Conservation (phyloP, 1,284 basidiomycete genomes). For the Tylopilus orsonianus region DNA sequence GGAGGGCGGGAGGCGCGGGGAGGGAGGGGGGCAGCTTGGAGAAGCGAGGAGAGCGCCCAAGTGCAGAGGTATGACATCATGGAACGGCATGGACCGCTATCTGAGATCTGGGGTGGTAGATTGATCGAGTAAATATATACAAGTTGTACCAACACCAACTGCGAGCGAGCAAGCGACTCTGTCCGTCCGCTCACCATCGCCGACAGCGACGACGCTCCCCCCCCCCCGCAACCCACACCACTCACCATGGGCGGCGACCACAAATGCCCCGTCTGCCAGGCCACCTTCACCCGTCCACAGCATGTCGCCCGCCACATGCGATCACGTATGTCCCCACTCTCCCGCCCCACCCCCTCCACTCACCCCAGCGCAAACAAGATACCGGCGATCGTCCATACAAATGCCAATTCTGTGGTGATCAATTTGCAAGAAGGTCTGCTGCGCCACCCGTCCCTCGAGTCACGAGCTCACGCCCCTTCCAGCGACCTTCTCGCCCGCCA, state of each 20-base stretch:
- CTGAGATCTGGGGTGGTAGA: slow-evolving; percentile 36
- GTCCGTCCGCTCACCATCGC: slow-evolving; percentile 8
- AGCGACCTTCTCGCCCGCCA: slow-evolving; percentile 87
- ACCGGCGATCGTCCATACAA: slow-evolving; percentile 92
- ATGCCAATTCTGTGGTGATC: slow-evolving; percentile 85
- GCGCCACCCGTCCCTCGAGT: slow-evolving; percentile 1
- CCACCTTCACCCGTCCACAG: slow-evolving; percentile 86
- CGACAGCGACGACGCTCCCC: slow-evolving; percentile 14
- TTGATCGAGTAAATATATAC: slow-evolving; percentile 39
- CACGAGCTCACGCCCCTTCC: not conserved
- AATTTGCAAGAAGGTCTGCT: slow-evolving; percentile 80
- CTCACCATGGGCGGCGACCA: slow-evolving; percentile 63
- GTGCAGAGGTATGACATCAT: slow-evolving; percentile 34
- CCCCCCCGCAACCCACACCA: slow-evolving; percentile 1
- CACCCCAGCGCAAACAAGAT: slow-evolving; percentile 45
- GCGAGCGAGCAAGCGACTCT: slow-evolving; percentile 15
- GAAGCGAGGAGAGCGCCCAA: not conserved
- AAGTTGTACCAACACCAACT: slow-evolving; percentile 38
- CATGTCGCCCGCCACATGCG: slow-evolving; percentile 90
- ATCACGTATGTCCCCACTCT: slow-evolving; percentile 61
- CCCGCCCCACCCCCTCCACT: slow-evolving; percentile 15
- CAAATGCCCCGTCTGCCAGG: slow-evolving; percentile 80
- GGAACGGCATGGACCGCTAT: slow-evolving; percentile 27
- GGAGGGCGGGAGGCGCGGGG: not conserved
- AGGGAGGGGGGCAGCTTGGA: not conserved